A percentile compares a stretch with the other conserved stretches of the same genome.
Evolutionary conservation across 768 basidiomycete species (phyloP).

Genomic region (Panellus pusillus): DNA sequence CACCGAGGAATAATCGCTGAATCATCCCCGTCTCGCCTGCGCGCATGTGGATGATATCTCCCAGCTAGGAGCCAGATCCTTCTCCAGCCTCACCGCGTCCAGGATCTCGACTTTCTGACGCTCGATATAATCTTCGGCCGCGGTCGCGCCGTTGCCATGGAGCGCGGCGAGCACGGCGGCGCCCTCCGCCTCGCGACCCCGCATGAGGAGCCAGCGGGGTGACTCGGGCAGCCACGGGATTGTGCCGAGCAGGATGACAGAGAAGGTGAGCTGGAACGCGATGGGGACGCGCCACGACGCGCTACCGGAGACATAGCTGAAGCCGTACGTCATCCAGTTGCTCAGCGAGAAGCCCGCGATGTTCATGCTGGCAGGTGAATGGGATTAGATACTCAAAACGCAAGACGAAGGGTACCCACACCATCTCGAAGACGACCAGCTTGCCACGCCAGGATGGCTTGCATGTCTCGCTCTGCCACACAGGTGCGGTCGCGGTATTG

Average conservation of each 20-base stretch:
- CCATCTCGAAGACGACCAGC: constrained; percentile 50
- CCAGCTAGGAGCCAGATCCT: constrained; percentile 42
- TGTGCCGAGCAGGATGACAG: constrained; percentile 42
- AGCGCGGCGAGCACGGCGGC: constrained; percentile 42
- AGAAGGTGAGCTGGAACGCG: constrained; percentile 50
- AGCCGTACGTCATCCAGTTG: constrained; percentile 56
- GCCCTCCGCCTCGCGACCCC: constrained; percentile 43
- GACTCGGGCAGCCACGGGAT: constrained; percentile 51
- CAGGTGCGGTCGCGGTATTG: constrained; percentile 50
- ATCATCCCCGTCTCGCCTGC: constrained; percentile 49
- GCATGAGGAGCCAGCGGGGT: constrained; percentile 50
- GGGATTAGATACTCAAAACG: neutral
- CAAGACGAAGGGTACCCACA: constrained; percentile 29
- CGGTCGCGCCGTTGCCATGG: constrained; percentile 37
- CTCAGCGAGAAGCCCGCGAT: constrained; percentile 51
- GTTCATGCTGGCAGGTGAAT: constrained; percentile 38
- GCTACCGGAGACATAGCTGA: constrained; percentile 44
- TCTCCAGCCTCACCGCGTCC: constrained; percentile 45
- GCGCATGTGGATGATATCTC: constrained; percentile 39
- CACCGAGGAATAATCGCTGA: constrained; percentile 41
- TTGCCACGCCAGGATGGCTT: constrained; percentile 50
- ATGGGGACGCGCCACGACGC: constrained; percentile 52
- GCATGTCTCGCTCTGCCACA: constrained; percentile 54
- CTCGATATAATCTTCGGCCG: constrained; percentile 37
- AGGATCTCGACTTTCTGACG: constrained; percentile 42